A percentile compares a stretch with the other conserved stretches of the same genome.
phyloP scores from a whole-genome alignment of 352 stramenopile genomes.

The Phytophthora nicotianae region DNA sequence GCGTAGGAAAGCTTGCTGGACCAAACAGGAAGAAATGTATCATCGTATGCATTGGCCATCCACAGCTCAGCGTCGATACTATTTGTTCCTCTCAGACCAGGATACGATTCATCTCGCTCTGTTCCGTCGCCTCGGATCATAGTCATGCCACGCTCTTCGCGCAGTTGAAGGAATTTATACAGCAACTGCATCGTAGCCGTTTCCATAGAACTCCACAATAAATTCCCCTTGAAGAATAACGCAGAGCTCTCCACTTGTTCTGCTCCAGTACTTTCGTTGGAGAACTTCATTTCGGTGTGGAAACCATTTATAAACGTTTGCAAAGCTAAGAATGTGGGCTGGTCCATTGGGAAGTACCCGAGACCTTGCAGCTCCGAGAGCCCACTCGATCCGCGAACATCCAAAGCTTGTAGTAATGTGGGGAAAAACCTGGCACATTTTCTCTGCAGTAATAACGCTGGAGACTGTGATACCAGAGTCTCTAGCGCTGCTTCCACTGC shows the following conservation, averaged over 20 bases:
- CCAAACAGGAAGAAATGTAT: constrained; percentile 70
- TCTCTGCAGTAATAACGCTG: constrained; percentile 31
- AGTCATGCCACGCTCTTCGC: constrained; percentile 64
- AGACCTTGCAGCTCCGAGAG: constrained; percentile 56
- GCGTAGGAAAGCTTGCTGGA: constrained; percentile 65
- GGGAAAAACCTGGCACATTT: constrained; percentile 52
- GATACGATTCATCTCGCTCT: not conserved
- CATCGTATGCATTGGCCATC: constrained; percentile 55
- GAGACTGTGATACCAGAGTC: constrained; percentile 37
- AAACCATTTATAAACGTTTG: constrained; percentile 64
- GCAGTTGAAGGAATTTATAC: constrained; percentile 53
- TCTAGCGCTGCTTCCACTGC: constrained; percentile 33
- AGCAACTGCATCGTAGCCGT: constrained; percentile 38
- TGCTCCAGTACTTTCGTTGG: not conserved
- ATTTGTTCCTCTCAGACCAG: not conserved
- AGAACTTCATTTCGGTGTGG: constrained; percentile 23
- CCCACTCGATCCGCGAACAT: constrained; percentile 36
- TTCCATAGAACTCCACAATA: constrained; percentile 58
- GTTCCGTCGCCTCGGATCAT: constrained; percentile 15
- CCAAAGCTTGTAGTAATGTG: constrained; percentile 42
- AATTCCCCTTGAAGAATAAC: constrained; percentile 61
- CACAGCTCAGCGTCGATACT: constrained; percentile 29
- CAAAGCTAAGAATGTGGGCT: constrained; percentile 49
- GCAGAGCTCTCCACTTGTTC: constrained; percentile 28
- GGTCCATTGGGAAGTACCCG: constrained; percentile 54